Evolutionary conservation across 179 eudicot species (phyloP), one percentile per base, ranked within the genome.

Genomic region (Pouteria campechiana): DNA sequence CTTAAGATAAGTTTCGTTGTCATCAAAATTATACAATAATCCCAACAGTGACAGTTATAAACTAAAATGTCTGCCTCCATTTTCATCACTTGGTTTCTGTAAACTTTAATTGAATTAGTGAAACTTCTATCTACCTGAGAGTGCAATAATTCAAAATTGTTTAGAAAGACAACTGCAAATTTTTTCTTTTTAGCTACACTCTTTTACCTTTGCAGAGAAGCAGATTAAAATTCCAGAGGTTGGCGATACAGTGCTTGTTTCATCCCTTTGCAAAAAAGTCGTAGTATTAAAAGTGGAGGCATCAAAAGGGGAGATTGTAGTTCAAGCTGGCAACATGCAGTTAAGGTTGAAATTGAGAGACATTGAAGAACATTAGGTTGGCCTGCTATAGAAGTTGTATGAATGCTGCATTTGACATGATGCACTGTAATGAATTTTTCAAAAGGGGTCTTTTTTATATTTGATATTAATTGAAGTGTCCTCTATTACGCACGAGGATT

Each of bases 321-420:
- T 90, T 62, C 96, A 79, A 73, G 83, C 77, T 28, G 98, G 98
- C 45, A 64, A 41, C 41, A 50, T 90, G 65, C 86, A 77, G 69
- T 32, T 90, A 73, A 90, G 87, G 70, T 48, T 87, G 61, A 86
- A 72, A 52, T 36, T 82, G 21, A n/a, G n/a, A n/a, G n/a, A n/a
- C n/a, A n/a, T n/a, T n/a, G n/a, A n/a, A n/a, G n/a, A n/a, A n/a
- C n/a, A n/a, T n/a, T n/a, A n/a, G n/a, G n/a, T n/a, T n/a, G n/a
- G n/a, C n/a, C n/a, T n/a, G n/a, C n/a, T n/a, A n/a, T n/a, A n/a
- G n/a, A n/a, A n/a, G n/a, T n/a, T n/a, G n/a, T n/a, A n/a, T n/a
- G n/a, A n/a, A n/a, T n/a, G n/a, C n/a, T n/a, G n/a, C n/a, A n/a
- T n/a, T n/a, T n/a, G n/a, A n/a, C n/a, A n/a, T n/a, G n/a, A n/a